Base-by-base conservation (phyloP, 2,329 filamentous ascomycete species). In the Orbilia blumenaviensis region DNA sequence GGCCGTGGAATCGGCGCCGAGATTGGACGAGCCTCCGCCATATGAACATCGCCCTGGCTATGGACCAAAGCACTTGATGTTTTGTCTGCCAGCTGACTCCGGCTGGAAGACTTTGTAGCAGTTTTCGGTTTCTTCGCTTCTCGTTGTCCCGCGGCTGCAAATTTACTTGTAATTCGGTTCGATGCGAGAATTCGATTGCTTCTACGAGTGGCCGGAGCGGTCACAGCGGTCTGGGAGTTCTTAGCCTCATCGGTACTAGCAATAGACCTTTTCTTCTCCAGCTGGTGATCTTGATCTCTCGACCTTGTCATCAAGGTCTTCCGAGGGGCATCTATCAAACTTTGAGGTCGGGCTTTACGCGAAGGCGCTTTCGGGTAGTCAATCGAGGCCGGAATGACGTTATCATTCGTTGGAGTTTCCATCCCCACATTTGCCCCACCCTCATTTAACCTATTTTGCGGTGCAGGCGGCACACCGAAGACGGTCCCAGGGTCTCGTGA, bases 361-460 rank as follows among this genome's bases (percentile, higher is more conserved):
- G 78, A 63, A 10, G 79, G 79, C 41, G 79, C 79, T 78, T 56
- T 80, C 56, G 54, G 74, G 29, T 63, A 79, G 52, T 67, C 78
- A 48, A 66, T 77, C 77, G 77, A 69, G 68, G 77, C 18, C 73
- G 78, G 63, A 64, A 78, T 52, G 67, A 71, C 48, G 56, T 52
- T 63, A 72, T 78, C 58, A 74, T 63, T 67, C 84, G 83, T 84
- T 1, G 86, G 86, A 10, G 85, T 87, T 66, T 87, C 86, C 77
- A 83, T 81, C 34, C 83, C 82, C 7, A 72, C 42, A 32, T 56
- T 64, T 38, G 66, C 66, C n/a, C 75, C 73, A 72, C 82, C 84
- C 72, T 84, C 84, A 67, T 86, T 86, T 27, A 85, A 77, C 73
- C 83, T 83, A 52, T 80, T 80, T 42, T 79, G 79, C 42, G 80